Base-by-base conservation (phyloP, 2,329 filamentous ascomycete genomes). In the Colletotrichum chrysophilum region DNA sequence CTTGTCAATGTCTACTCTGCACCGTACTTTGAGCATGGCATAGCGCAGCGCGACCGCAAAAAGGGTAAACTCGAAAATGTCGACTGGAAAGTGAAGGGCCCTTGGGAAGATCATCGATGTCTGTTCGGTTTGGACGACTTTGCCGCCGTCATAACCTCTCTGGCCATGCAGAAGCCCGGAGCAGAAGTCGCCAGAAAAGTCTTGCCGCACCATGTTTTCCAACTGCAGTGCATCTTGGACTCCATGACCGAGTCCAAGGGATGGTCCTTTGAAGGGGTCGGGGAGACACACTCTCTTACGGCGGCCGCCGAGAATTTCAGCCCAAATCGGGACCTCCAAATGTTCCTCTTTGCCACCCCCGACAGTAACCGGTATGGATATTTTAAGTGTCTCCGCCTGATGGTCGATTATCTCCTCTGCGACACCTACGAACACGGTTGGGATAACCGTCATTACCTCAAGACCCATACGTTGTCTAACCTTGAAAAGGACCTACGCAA, bases 141-240 rank as follows among this genome's bases (percentile, higher is more conserved):
- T 78, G 86, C 88, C 9, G 83, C 83, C 4, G 79, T 81, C 0
- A 80, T 90, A 48, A 88, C 86, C 0, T 68, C 79, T 24, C 80
- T 90, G 18, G 87, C 87, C 0, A 86, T 88, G 84, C 84, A 88
- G 73, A 87, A 87, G 66, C 81, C 80, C 0, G 83, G 81, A 0
- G 82, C 82, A 0, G 79, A 86, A 69, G 71, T 89, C 43, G 81
- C 56, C n/a, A 61, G 79, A 0, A 86, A 79, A 30, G 88, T 90
- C 14, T 80, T 86, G 1, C 87, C 88, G 0, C 86, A 87, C 43
- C 84, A 87, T 76, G 86, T 90, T 2, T 89, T 90, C 71, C 84
- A 89, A 60, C 80, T 90, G 0, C 87, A 90, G 76, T 87, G 85
- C 74, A 88, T 90, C 32, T 83, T 89, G 14, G 88, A 90, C 73